Evolutionary conservation across 225 moss, liverwort and hornwort genomes (phyloP), one percentile per base, ranked within the genome.

Genomic region (Pseudoscleropodium purum): DNA sequence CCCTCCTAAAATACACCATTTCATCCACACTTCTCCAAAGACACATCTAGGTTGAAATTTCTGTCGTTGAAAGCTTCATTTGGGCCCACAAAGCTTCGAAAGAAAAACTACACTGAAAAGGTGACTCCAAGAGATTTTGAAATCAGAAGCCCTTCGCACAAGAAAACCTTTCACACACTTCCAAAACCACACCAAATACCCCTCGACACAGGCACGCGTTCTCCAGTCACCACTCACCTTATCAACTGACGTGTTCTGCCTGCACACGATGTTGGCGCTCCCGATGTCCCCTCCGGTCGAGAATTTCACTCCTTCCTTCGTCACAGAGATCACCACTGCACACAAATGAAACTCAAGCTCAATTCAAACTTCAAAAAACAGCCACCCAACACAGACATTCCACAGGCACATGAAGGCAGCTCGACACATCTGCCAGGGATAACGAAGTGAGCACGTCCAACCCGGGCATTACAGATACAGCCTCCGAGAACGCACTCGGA

Each of bases 231-330:
- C 70, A 63, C 90, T 88, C 31, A 94, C 95, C 93, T 97, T 97
- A 52, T 99, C 97, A 13, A 99, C 97, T 21, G 95, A 95, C 33
- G 93, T 97, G 86, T 97, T 97, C n/a, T 99, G 97, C 87, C 97
- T 86, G 87, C 97, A 99, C 18, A 97, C 96, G 61, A 99, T 89
- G 75, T 97, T 99, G 7, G 99, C 99, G 89, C 93, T 97, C 43
- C 99, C 96, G 67, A 99, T 99, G 89, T 99, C 97, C 24, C 99
- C 99, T 31, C 94, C 91, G 3, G 97, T 99, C 7, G 95, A 97
- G 79, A 99, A 99, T 61, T 97, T 99, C 81, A 99, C 99, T 29
- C 97, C 97, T 78, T 97, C 99, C 91, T 99, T 97, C 43, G 97
- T 97, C 84, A 99, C 99, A 29, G 99, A 97, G 65, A 99, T 97